Percentiles rank a stretch among this genome's conserved stretches.
These are phyloP conservation scores for Claviceps fusiformis DNA, from an alignment of 2,329 filamentous ascomycete genomes.

Conservation along the genomic window DNA sequence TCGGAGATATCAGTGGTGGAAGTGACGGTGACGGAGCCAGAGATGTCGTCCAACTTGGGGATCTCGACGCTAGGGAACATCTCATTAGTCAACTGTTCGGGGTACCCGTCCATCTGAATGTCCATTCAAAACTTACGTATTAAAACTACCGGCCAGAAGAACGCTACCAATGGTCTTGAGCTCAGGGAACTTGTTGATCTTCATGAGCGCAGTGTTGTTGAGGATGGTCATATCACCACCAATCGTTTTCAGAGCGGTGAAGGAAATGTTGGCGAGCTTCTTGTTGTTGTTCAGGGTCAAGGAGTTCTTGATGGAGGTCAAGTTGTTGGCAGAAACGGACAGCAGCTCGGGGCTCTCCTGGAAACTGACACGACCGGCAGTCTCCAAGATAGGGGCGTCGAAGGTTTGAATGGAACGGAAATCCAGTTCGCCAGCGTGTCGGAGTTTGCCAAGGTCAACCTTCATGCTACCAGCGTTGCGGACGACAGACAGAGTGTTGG, in stretches of 20 bases:
- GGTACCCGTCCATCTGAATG: background rate
- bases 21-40: slow-evolving; percentile 57
- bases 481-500: slow-evolving; percentile 54
- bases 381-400: slow-evolving; percentile 55
- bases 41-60: slow-evolving; percentile 51
- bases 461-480: slow-evolving; percentile 65
- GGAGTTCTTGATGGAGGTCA: slow-evolving; percentile 44
- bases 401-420: slow-evolving; percentile 68
- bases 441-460: slow-evolving; percentile 64
- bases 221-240: slow-evolving; percentile 72
- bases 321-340: slow-evolving; percentile 42
- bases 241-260: slow-evolving; percentile 54
- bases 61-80: slow-evolving; percentile 49
- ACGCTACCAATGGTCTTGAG: slow-evolving; percentile 69
- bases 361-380: slow-evolving; percentile 62
- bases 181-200: slow-evolving; percentile 52
- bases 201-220: slow-evolving; percentile 69
- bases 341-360: slow-evolving; percentile 64
- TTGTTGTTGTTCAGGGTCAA: slow-evolving; percentile 52
- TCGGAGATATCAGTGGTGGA: slow-evolving; percentile 47
- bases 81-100: background rate
- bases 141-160: slow-evolving; percentile 74
- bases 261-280: slow-evolving; percentile 57
- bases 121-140: slow-evolving; percentile 45
- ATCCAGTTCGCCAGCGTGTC: slow-evolving; percentile 35